Evolutionary conservation across 306 rosid genomes (phyloP).

Genomic region (Ceratonia siliqua): DNA sequence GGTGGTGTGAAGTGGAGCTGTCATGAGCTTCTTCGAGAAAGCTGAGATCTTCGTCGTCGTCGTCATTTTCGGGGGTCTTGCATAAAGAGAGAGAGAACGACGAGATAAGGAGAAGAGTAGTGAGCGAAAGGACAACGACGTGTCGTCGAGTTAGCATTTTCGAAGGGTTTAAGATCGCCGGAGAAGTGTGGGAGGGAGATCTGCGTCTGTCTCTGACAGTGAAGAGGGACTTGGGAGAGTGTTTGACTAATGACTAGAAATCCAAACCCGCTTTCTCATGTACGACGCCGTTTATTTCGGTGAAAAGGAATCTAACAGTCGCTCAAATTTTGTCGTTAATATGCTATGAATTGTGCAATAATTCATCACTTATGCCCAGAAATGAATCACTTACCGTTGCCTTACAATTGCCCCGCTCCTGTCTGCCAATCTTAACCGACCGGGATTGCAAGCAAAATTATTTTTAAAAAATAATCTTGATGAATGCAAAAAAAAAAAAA

Average conservation of each 20-base stretch:
- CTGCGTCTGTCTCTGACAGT: neutral
- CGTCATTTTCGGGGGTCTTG: slow-evolving; percentile 27
- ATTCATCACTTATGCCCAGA: too few relatives aligned
- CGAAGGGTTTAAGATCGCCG: neutral
- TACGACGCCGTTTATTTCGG: neutral
- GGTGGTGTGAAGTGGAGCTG: slow-evolving; percentile 8
- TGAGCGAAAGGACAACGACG: slow-evolving; percentile 49
- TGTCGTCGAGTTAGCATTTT: slow-evolving; percentile 63
- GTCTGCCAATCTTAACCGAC: too few relatives aligned
- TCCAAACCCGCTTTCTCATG: neutral
- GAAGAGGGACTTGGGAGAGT: neutral
- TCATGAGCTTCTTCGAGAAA: slow-evolving; percentile 76
- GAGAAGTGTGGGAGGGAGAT: neutral
- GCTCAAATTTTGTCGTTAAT: too few relatives aligned
- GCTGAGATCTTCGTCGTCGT: slow-evolving; percentile 83
- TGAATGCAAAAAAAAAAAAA: too few relatives aligned
- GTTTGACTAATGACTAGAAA: neutral
- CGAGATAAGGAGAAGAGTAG: slow-evolving; percentile 68
- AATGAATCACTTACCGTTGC: too few relatives aligned
- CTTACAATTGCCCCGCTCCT: too few relatives aligned
- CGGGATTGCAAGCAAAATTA: too few relatives aligned
- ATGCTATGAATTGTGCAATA: too few relatives aligned
- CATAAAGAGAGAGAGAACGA: slow-evolving; percentile 48
- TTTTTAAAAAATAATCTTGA: too few relatives aligned
- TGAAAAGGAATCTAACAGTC: neutral